Evolutionary conservation across 2,329 filamentous ascomycete species (phyloP).

Genomic region (Aspergillus sp.): DNA sequence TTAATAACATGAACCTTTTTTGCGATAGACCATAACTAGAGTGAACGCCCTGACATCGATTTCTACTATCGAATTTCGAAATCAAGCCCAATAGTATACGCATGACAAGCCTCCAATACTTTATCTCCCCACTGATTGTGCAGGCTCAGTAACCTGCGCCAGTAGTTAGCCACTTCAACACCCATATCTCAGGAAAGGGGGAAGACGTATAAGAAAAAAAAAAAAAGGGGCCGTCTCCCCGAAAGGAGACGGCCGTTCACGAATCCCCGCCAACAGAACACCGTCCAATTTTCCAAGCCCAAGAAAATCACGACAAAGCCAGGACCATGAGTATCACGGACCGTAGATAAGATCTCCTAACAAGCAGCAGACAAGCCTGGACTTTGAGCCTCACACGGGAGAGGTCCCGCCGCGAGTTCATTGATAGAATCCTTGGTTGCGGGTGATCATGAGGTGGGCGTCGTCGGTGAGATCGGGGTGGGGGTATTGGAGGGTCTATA

Average conservation of each 20-base stretch:
- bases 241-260: slow-evolving; percentile 13
- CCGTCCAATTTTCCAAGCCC: background rate
- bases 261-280: background rate
- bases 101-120: background rate
- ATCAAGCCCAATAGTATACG: background rate
- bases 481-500: background rate
- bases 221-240: slow-evolving; percentile 6
- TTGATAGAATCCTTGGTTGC: background rate
- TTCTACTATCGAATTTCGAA: background rate
- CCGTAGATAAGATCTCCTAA: background rate
- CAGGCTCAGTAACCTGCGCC: background rate
- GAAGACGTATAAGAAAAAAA: slow-evolving; percentile 16
- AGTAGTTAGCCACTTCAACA: slow-evolving; percentile 11
- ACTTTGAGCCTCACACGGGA: slow-evolving; percentile 15
- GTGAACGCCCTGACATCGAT: too few relatives aligned
- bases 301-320: background rate
- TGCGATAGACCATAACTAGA: too few relatives aligned
- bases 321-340: slow-evolving; percentile 2
- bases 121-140: too few relatives aligned
- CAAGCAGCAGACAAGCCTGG: slow-evolving; percentile 16
- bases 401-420: slow-evolving; percentile 7
- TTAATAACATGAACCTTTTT: background rate
- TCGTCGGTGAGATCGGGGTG: background rate
- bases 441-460: background rate
- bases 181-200: background rate